These are phyloP conservation scores for Camelina sativa DNA, from an alignment of 345 rosid species.

Conservation along the genomic window DNA sequence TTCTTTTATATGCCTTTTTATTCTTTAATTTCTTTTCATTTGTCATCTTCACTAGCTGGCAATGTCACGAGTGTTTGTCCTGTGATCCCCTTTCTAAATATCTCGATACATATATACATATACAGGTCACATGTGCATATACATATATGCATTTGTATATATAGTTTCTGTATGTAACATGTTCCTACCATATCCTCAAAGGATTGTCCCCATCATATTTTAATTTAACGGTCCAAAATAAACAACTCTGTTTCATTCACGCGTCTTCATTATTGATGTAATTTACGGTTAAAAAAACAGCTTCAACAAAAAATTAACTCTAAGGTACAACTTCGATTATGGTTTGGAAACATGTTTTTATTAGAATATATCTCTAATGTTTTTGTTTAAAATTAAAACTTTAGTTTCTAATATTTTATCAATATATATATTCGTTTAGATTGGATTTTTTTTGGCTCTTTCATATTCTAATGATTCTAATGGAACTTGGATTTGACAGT, in stretches of 20 bases:
- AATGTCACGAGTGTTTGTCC: conserved; percentile 54
- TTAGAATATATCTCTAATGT: neutral
- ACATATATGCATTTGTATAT: neutral
- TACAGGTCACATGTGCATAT: conserved; percentile 36
- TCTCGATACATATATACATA: conserved; percentile 35
- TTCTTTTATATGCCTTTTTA: conserved; percentile 46
- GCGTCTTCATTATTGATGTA: conserved; percentile 28
- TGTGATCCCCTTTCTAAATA: conserved; percentile 46
- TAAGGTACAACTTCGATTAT: neutral
- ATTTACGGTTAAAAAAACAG: conserved; percentile 2
- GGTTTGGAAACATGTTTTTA: neutral
- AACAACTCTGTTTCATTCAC: conserved; percentile 36
- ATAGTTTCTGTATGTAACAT: conserved; percentile 32
- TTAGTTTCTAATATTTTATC: neutral
- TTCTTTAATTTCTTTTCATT: conserved; percentile 46
- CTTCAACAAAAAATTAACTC: neutral
- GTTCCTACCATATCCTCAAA: conserved; percentile 34
- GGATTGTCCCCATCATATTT: conserved; percentile 35
- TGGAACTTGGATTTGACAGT: neutral
- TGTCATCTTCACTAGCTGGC: conserved; percentile 52
- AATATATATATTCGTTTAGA: neutral
- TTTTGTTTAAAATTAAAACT: neutral
- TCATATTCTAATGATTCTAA: neutral
- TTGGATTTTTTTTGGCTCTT: neutral
- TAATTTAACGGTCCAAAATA: conserved; percentile 35